A percentile compares a stretch with the other conserved stretches of the same genome.
Evolutionary conservation across 148 eudicot species (phyloP).

Genomic region (Cornus suecica): DNA sequence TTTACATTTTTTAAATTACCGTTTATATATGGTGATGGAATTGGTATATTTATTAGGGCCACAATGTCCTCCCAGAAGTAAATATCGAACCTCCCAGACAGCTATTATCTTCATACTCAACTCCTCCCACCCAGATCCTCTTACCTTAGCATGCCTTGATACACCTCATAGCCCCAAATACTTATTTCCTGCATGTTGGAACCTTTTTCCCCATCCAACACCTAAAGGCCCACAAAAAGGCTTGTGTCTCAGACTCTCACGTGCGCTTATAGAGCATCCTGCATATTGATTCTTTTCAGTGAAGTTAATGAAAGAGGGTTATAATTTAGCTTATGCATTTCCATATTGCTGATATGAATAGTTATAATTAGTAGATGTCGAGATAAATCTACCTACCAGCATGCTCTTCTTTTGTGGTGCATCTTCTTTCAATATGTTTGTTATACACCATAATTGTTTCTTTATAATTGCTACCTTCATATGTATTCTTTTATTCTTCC

Average conservation of each 20-base stretch:
- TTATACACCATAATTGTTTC: background rate
- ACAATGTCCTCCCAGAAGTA: background rate
- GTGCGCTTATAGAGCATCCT: background rate
- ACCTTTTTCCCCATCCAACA: background rate
- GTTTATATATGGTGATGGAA: background rate
- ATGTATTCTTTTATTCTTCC: background rate
- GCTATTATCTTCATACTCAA: background rate
- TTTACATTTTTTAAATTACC: background rate
- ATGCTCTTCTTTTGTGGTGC: background rate
- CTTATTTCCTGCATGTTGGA: background rate
- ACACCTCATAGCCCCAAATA: background rate
- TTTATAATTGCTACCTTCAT: background rate
- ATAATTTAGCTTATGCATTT: background rate
- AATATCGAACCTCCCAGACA: background rate
- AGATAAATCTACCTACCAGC: background rate
- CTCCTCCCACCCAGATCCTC: too few relatives aligned
- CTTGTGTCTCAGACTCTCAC: background rate
- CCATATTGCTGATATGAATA: conserved; percentile 1
- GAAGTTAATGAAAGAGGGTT: background rate
- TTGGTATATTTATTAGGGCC: background rate
- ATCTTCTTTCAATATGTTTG: background rate
- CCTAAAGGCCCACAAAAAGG: background rate
- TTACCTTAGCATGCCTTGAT: background rate
- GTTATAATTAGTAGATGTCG: background rate
- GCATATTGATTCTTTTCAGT: background rate